A percentile compares a stretch with the other conserved stretches of the same genome.
Evolutionary conservation across 495 filamentous ascomycete genomes (phyloP).

Genomic region (Hamigera avellanea): DNA sequence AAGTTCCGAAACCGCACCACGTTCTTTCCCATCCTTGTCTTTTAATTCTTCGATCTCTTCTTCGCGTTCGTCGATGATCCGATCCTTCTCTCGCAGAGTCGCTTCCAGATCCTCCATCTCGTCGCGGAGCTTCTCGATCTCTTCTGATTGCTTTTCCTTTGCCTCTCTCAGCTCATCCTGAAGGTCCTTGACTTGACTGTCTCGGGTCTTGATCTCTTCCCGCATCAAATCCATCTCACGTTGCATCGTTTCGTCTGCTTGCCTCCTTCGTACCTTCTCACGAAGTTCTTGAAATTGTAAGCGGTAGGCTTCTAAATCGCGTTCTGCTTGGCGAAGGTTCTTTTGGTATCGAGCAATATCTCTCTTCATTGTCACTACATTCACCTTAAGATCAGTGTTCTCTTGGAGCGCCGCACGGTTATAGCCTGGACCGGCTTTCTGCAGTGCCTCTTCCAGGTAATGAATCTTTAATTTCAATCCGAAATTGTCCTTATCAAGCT

Average conservation of each 20-base stretch:
- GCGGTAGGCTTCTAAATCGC: constrained; percentile 65
- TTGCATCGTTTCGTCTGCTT: constrained; percentile 52
- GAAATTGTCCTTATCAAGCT: constrained; percentile 91
- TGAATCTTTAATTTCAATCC: constrained; percentile 96
- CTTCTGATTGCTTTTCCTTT: constrained; percentile 37
- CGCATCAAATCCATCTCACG: constrained; percentile 50
- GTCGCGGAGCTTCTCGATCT: constrained; percentile 51
- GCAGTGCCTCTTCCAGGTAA: constrained; percentile 78
- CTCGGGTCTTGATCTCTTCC: constrained; percentile 44
- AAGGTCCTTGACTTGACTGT: constrained; percentile 37
- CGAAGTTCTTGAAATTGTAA: constrained; percentile 66
- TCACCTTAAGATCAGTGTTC: constrained; percentile 90
- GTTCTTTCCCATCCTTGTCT: constrained; percentile 41
- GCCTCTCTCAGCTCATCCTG: constrained; percentile 32
- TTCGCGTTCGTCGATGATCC: constrained; percentile 50
- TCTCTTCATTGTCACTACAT: constrained; percentile 73
- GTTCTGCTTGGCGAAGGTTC: constrained; percentile 63
- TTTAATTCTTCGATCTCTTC: constrained; percentile 52
- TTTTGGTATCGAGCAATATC: constrained; percentile 80
- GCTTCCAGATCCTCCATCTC: constrained; percentile 59
- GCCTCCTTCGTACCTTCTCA: constrained; percentile 65
- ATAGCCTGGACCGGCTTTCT: constrained; percentile 76
- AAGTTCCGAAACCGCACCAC: constrained; percentile 38
- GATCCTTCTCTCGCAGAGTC: constrained; percentile 53
- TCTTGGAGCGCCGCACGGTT: constrained; percentile 80